Conservation (phyloP, 192 early-diverging fungal species). For the Mortierella claussenii region DNA sequence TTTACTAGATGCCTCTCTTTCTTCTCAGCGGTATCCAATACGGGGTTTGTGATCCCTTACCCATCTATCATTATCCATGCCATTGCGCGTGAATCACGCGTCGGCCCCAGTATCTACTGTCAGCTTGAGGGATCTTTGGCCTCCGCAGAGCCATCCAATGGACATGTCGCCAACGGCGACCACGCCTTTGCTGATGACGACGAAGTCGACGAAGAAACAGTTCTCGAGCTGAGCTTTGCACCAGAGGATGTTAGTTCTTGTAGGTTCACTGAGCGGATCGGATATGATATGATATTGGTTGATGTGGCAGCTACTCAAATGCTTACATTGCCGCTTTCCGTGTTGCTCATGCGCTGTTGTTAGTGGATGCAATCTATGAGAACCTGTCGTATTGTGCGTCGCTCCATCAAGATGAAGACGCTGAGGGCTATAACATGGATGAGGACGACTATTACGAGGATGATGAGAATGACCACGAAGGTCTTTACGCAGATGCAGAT, state of each 20-base stretch:
- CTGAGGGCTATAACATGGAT: constrained; percentile 52
- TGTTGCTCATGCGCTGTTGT: neutral
- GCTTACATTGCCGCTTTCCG: neutral
- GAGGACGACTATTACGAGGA: constrained; percentile 33
- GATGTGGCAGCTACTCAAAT: no score
- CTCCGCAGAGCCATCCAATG: constrained; percentile 1
- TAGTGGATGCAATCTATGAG: constrained; percentile 76
- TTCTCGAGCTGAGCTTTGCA: constrained; percentile 67
- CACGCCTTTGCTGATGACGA: constrained; percentile 35
- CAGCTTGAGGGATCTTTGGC: constrained; percentile 64
- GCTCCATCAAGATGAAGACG: constrained; percentile 72
- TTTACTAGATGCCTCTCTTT: constrained; percentile 62
- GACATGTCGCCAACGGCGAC: neutral
- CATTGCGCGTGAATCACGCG: constrained; percentile 63
- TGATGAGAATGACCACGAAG: constrained; percentile 42
- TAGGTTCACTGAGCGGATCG: no score
- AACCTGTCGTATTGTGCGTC: constrained; percentile 73
- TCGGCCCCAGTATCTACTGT: constrained; percentile 70
- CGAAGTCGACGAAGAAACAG: constrained; percentile 56
- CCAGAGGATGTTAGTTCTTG: constrained; percentile 65
- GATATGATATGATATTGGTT: no score
- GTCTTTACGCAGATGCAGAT: constrained; percentile 43
- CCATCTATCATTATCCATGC: constrained; percentile 77
- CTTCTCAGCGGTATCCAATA: constrained; percentile 53
- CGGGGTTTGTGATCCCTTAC: constrained; percentile 69